phyloP scores from a whole-genome alignment of 1,284 basidiomycete genomes.

The Stereum hirsutum region DNA sequence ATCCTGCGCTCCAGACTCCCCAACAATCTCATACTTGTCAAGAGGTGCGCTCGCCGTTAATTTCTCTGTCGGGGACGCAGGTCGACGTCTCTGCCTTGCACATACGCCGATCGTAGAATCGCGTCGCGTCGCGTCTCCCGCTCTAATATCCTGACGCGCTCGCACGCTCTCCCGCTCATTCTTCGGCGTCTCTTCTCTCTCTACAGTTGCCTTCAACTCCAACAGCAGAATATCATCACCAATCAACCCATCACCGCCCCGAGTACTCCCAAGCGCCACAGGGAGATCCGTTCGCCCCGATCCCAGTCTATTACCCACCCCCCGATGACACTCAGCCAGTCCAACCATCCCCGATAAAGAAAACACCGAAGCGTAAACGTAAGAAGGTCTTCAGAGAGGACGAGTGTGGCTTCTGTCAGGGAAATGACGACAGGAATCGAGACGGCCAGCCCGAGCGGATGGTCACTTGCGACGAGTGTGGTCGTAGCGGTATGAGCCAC shows the following conservation, averaged over 20 bases:
- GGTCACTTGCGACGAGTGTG: conserved; percentile 64
- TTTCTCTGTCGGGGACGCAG: not conserved
- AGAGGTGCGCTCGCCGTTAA: conserved; percentile 15
- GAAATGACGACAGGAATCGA: conserved; percentile 49
- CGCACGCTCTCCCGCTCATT: conserved; percentile 10
- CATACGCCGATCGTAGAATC: no score
- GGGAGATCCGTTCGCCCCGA: conserved; percentile 72
- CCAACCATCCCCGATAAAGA: conserved; percentile 21
- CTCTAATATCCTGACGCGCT: conserved; percentile 9
- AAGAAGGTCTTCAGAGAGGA: conserved; percentile 40
- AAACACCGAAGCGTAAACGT: conserved; percentile 41
- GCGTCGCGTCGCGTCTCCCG: conserved; percentile 26
- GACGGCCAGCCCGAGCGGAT: conserved; percentile 48
- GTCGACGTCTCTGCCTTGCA: not conserved
- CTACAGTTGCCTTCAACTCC: conserved; percentile 6
- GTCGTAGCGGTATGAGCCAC: conserved; percentile 40
- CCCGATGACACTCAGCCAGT: conserved; percentile 40
- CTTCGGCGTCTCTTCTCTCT: conserved; percentile 7
- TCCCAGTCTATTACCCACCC: conserved; percentile 33
- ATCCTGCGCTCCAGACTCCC: conserved; percentile 37
- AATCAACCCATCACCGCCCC: conserved; percentile 11
- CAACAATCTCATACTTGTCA: conserved; percentile 7
- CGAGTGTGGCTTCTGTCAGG: conserved; percentile 62
- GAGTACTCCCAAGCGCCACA: conserved; percentile 65
- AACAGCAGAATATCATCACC: no score